phyloP scores from a whole-genome alignment of 805 yeast species.

The Starmera pachycereana region DNA sequence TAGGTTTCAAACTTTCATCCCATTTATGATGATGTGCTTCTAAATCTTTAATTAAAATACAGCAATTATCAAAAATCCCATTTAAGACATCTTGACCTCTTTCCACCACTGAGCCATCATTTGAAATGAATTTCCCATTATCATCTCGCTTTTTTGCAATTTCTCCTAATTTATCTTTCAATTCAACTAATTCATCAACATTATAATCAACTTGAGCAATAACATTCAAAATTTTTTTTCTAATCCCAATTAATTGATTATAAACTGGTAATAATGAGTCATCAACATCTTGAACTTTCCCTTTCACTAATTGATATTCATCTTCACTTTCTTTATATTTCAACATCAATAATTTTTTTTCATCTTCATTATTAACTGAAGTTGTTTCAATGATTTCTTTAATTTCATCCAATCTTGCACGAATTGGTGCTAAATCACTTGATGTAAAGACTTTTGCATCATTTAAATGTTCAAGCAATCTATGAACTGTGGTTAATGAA shows the following conservation, averaged over 20 bases:
- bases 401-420: constrained; percentile 63
- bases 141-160: constrained; percentile 42
- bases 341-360: constrained; percentile 47
- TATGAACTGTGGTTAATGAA: constrained; percentile 75
- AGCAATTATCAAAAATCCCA: constrained; percentile 78
- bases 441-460: constrained; percentile 77
- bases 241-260: constrained; percentile 49
- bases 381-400: constrained; percentile 37
- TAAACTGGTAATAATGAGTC: constrained; percentile 40
- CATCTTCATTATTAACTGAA: constrained; percentile 31
- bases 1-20: constrained; percentile 41
- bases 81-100: constrained; percentile 44
- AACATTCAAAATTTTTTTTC: constrained; percentile 49
- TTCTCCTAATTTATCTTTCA: constrained; percentile 28
- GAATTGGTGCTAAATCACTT: constrained; percentile 74
- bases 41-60: constrained; percentile 62
- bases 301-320: constrained; percentile 47
- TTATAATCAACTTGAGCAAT: constrained; percentile 31
- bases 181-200: constrained; percentile 21
- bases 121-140: constrained; percentile 41
- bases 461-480: constrained; percentile 70
- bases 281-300: constrained; percentile 42
- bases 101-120: constrained; percentile 22
- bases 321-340: constrained; percentile 56
- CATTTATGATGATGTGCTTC: constrained; percentile 31